Evolutionary conservation across 2,329 filamentous ascomycete species (phyloP).

Genomic region (Fusarium staphyleae): DNA sequence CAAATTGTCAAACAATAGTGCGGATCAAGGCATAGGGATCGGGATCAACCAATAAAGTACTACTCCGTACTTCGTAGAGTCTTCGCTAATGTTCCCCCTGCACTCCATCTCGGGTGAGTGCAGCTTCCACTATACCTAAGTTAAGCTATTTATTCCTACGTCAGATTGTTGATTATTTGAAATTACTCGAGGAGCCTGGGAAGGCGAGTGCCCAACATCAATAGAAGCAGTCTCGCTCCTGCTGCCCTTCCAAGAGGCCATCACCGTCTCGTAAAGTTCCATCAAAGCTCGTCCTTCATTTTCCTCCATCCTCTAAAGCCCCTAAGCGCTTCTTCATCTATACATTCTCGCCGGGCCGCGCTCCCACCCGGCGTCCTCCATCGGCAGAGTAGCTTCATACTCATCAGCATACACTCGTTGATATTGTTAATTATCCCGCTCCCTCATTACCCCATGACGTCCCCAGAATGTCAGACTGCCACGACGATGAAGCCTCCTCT

Average conservation of each 20-base stretch:
- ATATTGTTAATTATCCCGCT: background rate
- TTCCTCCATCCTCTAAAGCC: slow-evolving; percentile 2
- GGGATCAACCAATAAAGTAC: no score
- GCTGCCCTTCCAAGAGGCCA: background rate
- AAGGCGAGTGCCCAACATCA: background rate
- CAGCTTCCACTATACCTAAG: background rate
- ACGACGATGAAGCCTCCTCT: slow-evolving; percentile 43
- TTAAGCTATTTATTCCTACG: background rate
- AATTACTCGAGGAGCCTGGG: background rate
- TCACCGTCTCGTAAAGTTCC: no score
- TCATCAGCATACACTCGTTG: background rate
- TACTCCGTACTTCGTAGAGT: no score
- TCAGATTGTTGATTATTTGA: background rate
- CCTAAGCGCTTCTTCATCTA: slow-evolving; percentile 13
- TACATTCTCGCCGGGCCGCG: slow-evolving; percentile 4
- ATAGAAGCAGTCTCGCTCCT: background rate
- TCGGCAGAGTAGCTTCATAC: background rate
- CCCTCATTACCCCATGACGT: slow-evolving; percentile 34
- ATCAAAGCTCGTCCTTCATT: background rate
- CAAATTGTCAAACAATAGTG: no score
- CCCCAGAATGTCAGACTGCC: slow-evolving; percentile 44
- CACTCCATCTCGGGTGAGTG: background rate
- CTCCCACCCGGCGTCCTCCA: slow-evolving; percentile 1
- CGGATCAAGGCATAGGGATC: background rate
- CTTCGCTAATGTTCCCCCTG: background rate